Conservation (phyloP, 441 rosid genomes). For the Eutrema salsugineum region DNA sequence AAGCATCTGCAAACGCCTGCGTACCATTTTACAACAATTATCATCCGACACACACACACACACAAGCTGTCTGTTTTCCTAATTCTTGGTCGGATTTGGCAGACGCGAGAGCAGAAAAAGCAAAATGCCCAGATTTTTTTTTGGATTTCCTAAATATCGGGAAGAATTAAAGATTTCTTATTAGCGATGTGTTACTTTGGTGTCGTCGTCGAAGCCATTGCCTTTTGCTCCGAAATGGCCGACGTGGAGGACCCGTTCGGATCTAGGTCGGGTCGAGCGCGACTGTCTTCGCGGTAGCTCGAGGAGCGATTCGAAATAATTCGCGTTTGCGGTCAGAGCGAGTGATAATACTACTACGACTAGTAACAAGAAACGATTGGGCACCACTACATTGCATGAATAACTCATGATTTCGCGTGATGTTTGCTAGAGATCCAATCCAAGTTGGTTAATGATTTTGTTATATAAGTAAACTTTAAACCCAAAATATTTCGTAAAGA, state of each 20-base stretch:
- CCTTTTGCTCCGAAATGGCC: slow-evolving; percentile 71
- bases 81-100: not conserved
- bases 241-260: slow-evolving; percentile 51
- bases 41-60: slow-evolving; percentile 22
- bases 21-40: not conserved
- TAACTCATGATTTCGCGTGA: not conserved
- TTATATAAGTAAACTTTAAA: not conserved
- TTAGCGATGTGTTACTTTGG: slow-evolving; percentile 39
- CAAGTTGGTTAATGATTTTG: too few species aligned
- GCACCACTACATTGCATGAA: not conserved
- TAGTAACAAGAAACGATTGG: not conserved
- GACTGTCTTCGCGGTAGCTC: slow-evolving; percentile 52
- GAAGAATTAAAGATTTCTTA: not conserved
- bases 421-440: too few species aligned
- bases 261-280: slow-evolving; percentile 41
- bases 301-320: slow-evolving; percentile 45
- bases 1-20: slow-evolving; percentile 70
- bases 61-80: not conserved
- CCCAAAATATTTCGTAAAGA: not conserved
- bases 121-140: not conserved
- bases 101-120: not conserved
- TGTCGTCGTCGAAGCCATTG: slow-evolving; percentile 69
- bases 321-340: slow-evolving; percentile 35
- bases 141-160: not conserved
- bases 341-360: slow-evolving; percentile 12